A percentile compares a stretch with the other conserved stretches of the same genome.
phyloP scores from a whole-genome alignment of 1,284 basidiomycete species.

The Melampsora larici-populina region DNA sequence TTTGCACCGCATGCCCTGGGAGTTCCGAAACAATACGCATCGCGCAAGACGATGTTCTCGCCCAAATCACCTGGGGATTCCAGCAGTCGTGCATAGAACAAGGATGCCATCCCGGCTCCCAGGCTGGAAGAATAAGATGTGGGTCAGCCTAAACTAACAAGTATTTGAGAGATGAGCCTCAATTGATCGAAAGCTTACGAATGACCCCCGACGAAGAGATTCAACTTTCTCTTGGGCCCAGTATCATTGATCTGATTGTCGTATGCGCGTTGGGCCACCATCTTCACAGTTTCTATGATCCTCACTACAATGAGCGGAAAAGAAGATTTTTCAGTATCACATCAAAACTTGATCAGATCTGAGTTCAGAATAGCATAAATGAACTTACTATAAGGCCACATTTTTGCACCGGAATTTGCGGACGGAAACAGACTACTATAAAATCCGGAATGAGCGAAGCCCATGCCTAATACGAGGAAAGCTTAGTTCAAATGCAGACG shows the following conservation, averaged over 20 bases:
- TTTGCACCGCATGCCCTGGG: constrained; percentile 22
- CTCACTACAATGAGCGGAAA: not conserved
- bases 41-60: constrained; percentile 7
- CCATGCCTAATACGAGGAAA: not conserved
- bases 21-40: constrained; percentile 26
- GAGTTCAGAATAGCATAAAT: not conserved
- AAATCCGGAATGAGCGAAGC: constrained; percentile 18
- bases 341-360: no score
- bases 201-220: constrained; percentile 23
- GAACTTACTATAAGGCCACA: constrained; percentile 16
- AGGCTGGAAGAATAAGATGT: not conserved
- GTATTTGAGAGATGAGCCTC: not conserved
- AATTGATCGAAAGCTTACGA: constrained; percentile 12
- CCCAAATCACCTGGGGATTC: constrained; percentile 32
- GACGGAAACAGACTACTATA: constrained; percentile 20
- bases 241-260: not conserved
- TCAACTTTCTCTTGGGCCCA: constrained; percentile 1
- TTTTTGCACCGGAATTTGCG: not conserved
- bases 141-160: not conserved
- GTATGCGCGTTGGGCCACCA: constrained; percentile 8
- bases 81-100: constrained; percentile 28
- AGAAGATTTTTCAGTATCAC: not conserved
- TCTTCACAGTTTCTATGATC: constrained; percentile 26
- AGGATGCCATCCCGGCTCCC: constrained; percentile 18
- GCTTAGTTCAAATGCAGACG: no score